These are phyloP conservation scores for Claviceps sp. DNA, from an alignment of 2,329 filamentous ascomycete species.

Conservation along the genomic window DNA sequence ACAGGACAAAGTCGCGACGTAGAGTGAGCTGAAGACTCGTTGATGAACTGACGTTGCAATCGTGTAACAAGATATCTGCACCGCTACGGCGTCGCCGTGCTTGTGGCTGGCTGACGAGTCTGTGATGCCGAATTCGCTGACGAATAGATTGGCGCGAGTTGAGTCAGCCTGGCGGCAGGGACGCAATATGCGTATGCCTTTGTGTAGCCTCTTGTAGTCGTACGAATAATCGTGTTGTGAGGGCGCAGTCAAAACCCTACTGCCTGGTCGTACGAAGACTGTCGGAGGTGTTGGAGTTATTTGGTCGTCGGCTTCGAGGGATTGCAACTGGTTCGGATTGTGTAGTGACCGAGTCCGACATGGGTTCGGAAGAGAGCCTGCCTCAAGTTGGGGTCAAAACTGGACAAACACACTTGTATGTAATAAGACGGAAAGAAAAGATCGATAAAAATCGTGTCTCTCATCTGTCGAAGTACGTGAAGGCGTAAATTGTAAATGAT, in stretches of 20 bases:
- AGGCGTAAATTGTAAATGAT: neutral
- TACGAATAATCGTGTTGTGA: neutral
- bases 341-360: neutral
- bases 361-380: neutral
- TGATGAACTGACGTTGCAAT: neutral
- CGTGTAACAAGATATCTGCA: neutral
- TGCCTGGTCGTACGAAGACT: neutral
- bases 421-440: neutral
- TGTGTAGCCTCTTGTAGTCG: neutral
- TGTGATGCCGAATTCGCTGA: neutral
- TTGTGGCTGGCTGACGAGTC: slow-evolving; percentile 6
- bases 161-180: slow-evolving; percentile 2
- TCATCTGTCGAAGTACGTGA: neutral
- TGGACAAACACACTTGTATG: too few relatives aligned
- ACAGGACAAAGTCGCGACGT: neutral
- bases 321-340: neutral
- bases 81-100: neutral
- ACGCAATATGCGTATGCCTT: neutral
- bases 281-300: neutral
- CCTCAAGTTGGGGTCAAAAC: neutral
- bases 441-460: neutral
- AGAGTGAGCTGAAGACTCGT: neutral
- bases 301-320: neutral
- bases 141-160: slow-evolving; percentile 1
- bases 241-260: neutral